These are phyloP conservation scores for Triglochin maritima DNA, from an alignment of 106 monocot genomes.

Conservation along the genomic window DNA sequence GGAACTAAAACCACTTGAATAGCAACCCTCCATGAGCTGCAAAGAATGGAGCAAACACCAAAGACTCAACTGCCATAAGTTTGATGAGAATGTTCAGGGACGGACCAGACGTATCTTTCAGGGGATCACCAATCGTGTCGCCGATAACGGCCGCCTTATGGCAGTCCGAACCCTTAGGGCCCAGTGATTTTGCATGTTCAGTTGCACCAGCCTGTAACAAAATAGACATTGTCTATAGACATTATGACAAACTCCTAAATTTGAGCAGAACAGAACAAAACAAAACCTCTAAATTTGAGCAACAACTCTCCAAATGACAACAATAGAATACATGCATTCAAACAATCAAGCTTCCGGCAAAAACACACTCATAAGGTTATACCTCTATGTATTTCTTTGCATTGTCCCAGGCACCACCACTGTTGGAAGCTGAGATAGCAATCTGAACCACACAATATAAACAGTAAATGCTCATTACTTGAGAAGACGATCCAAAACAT, in stretches of 20 bases:
- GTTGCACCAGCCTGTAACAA: slow-evolving; percentile 43
- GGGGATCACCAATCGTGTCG: slow-evolving; percentile 55
- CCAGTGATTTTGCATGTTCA: slow-evolving; percentile 44
- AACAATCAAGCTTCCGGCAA: background rate
- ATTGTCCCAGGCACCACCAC: slow-evolving; percentile 70
- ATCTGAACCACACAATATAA: background rate
- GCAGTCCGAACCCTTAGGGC: slow-evolving; percentile 56
- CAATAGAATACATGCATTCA: too few species aligned
- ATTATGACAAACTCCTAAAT: background rate
- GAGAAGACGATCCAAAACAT: background rate
- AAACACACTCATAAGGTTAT: background rate
- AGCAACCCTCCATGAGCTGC: slow-evolving; percentile 46
- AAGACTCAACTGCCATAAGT: slow-evolving; percentile 61
- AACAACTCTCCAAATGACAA: too few species aligned
- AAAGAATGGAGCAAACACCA: slow-evolving; percentile 66
- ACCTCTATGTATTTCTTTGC: slow-evolving; percentile 79
- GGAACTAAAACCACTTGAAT: slow-evolving; percentile 26
- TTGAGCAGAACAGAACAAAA: background rate
- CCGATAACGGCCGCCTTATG: slow-evolving; percentile 70
- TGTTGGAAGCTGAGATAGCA: slow-evolving; percentile 28
- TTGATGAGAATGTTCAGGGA: slow-evolving; percentile 72
- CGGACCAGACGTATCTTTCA: slow-evolving; percentile 59
- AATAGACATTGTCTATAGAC: background rate
- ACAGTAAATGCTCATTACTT: background rate
- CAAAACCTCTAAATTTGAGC: too few species aligned